Evolutionary conservation across 192 early-diverging fungal genomes (phyloP).

Genomic region (Lunasporangiospora selenospora): DNA sequence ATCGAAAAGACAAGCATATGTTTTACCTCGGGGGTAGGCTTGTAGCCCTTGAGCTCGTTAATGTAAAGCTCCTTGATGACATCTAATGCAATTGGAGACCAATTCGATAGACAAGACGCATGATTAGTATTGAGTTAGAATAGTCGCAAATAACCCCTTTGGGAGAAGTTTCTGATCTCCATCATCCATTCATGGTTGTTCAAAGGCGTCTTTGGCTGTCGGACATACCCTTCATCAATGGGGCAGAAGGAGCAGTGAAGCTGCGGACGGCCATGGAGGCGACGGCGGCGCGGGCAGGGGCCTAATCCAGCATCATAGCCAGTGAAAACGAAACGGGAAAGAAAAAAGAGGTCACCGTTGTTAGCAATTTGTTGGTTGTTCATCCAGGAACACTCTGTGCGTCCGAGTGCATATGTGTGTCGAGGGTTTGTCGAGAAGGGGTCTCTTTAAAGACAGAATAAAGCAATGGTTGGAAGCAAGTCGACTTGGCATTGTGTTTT

Average conservation of each 20-base stretch:
- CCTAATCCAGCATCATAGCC: constrained; percentile 4
- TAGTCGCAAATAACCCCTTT: too few species aligned
- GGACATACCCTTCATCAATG: constrained; percentile 56
- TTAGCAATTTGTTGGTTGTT: too few species aligned
- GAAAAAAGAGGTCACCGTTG: too few species aligned
- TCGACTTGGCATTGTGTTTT: too few species aligned
- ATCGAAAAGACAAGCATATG: too few species aligned
- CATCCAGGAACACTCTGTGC: too few species aligned
- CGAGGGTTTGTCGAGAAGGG: not conserved
- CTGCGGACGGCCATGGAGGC: constrained; percentile 60
- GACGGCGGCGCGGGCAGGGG: constrained; percentile 50
- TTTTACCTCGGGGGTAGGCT: constrained; percentile 55
- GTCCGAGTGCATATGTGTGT: not conserved
- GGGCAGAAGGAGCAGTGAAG: constrained; percentile 55
- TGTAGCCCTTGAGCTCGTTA: constrained; percentile 64
- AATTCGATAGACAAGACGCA: too few species aligned
- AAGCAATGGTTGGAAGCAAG: not conserved
- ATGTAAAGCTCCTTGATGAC: constrained; percentile 61
- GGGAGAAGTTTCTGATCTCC: too few species aligned
- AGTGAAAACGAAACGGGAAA: too few species aligned
- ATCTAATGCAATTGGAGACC: too few species aligned
- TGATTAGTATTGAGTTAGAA: too few species aligned
- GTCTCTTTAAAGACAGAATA: not conserved
- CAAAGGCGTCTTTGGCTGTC: not conserved
- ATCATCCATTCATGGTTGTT: not conserved